A percentile compares a stretch with the other conserved stretches of the same genome.
Conservation (phyloP, 345 rosid genomes). For the Lepidium africanum region DNA sequence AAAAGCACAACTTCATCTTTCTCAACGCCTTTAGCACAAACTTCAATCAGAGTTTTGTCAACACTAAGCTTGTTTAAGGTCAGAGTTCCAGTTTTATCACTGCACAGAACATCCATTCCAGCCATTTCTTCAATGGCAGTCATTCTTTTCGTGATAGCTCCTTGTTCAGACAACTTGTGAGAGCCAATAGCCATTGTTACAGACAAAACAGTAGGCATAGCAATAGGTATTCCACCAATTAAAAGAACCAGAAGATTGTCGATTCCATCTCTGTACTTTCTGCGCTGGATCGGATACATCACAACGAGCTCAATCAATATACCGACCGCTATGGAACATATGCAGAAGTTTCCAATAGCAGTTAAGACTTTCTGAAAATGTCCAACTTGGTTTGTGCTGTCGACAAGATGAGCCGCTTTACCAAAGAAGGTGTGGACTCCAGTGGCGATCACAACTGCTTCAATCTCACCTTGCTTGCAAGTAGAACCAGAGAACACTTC, state of each 20-base stretch:
- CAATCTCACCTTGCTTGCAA: slow-evolving; percentile 85
- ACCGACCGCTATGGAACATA: slow-evolving; percentile 63
- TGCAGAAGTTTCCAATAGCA: slow-evolving; percentile 84
- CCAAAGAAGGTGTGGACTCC: slow-evolving; percentile 89
- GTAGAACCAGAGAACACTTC: slow-evolving; percentile 81
- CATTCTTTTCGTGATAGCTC: slow-evolving; percentile 90
- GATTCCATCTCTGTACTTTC: slow-evolving; percentile 64
- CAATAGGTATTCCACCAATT: slow-evolving; percentile 91
- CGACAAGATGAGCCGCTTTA: slow-evolving; percentile 89
- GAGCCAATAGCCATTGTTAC: slow-evolving; percentile 94
- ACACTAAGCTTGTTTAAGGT: slow-evolving; percentile 80
- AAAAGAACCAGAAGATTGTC: slow-evolving; percentile 77
- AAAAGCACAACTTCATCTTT: slow-evolving; percentile 57
- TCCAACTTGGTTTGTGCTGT: slow-evolving; percentile 79
- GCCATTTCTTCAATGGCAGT: slow-evolving; percentile 94
- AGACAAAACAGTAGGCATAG: slow-evolving; percentile 70
- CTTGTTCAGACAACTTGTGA: slow-evolving; percentile 65
- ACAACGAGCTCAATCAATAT: slow-evolving; percentile 60
- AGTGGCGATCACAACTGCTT: slow-evolving; percentile 81
- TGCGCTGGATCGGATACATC: slow-evolving; percentile 75
- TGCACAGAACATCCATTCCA: slow-evolving; percentile 88
- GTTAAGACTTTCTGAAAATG: slow-evolving; percentile 83
- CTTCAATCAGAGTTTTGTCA: slow-evolving; percentile 68
- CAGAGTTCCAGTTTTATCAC: slow-evolving; percentile 81
- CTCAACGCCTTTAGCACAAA: slow-evolving; percentile 55